Conservation (phyloP, 257 asterid genomes). For the Solanum arcanum region DNA sequence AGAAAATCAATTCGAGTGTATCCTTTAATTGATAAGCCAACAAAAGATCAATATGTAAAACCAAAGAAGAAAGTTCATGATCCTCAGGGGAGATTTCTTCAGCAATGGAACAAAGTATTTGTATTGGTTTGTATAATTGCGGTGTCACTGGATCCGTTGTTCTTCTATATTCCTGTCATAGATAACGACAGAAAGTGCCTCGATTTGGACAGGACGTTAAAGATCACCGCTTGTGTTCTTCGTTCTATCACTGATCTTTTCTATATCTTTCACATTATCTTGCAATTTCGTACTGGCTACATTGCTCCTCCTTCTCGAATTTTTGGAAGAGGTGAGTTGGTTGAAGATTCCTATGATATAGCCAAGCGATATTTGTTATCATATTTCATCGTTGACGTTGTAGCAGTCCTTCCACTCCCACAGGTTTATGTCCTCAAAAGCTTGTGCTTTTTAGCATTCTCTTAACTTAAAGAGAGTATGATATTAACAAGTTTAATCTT, state of each 20-base stretch:
- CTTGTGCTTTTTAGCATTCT: background rate
- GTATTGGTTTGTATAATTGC: slow-evolving; percentile 36
- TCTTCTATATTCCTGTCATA: slow-evolving; percentile 57
- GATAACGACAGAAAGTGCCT: slow-evolving; percentile 23
- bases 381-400: slow-evolving; percentile 42
- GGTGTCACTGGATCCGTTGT: slow-evolving; percentile 46
- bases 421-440: slow-evolving; percentile 26
- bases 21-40: background rate
- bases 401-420: slow-evolving; percentile 60
- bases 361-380: slow-evolving; percentile 38
- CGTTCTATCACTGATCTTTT: slow-evolving; percentile 46
- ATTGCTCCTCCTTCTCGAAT: slow-evolving; percentile 43
- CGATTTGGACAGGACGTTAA: slow-evolving; percentile 22
- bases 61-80: slow-evolving; percentile 20
- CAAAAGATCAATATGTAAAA: background rate
- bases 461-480: background rate
- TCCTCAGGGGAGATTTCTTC: slow-evolving; percentile 48
- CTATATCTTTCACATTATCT: slow-evolving; percentile 38
- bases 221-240: slow-evolving; percentile 39
- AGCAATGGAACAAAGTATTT: slow-evolving; percentile 48
- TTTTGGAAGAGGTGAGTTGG: slow-evolving; percentile 60
- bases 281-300: slow-evolving; percentile 57
- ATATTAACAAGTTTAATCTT: background rate
- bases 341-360: slow-evolving; percentile 39
- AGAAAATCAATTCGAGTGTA: slow-evolving; percentile 4